Conservation (phyloP, 2,329 filamentous ascomycete genomes). For the Raffaelea albimanens region DNA sequence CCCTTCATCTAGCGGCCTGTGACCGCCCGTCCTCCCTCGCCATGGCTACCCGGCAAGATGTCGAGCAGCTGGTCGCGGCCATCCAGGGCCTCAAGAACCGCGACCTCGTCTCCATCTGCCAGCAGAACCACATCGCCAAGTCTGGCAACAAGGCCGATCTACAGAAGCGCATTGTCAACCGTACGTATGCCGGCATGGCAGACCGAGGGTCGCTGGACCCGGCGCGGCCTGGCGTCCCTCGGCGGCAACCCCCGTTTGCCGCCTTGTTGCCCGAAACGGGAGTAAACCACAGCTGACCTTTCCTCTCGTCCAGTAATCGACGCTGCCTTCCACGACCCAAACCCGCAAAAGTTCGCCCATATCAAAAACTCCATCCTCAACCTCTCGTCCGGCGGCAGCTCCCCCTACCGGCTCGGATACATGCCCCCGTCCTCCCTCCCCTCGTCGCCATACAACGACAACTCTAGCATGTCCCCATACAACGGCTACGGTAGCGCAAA, state of each 20-base stretch:
- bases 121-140: conserved; percentile 62
- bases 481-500: conserved; percentile 1
- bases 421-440: conserved; percentile 1
- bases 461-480: conserved; percentile 6
- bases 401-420: conserved; percentile 2
- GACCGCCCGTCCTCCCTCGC: not conserved
- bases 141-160: conserved; percentile 79
- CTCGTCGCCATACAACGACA: conserved; percentile 5
- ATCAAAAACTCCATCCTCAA: conserved; percentile 7
- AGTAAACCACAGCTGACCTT: no score
- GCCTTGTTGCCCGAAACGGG: not conserved
- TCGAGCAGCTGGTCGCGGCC: conserved; percentile 33
- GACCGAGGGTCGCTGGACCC: no score
- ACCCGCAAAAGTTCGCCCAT: conserved; percentile 5
- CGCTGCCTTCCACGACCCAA: conserved; percentile 6
- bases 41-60: conserved; percentile 25
- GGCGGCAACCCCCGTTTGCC: not conserved
- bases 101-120: conserved; percentile 69
- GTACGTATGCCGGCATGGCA: no score
- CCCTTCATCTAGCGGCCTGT: no score
- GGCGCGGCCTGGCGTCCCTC: no score
- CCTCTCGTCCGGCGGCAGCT: not conserved
- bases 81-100: conserved; percentile 41
- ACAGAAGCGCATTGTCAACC: conserved; percentile 65
- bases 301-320: conserved; percentile 10